Evolutionary conservation across 2,329 filamentous ascomycete genomes (phyloP), one percentile per base, ranked within the genome.

Genomic region (Aspergillus niger): DNA sequence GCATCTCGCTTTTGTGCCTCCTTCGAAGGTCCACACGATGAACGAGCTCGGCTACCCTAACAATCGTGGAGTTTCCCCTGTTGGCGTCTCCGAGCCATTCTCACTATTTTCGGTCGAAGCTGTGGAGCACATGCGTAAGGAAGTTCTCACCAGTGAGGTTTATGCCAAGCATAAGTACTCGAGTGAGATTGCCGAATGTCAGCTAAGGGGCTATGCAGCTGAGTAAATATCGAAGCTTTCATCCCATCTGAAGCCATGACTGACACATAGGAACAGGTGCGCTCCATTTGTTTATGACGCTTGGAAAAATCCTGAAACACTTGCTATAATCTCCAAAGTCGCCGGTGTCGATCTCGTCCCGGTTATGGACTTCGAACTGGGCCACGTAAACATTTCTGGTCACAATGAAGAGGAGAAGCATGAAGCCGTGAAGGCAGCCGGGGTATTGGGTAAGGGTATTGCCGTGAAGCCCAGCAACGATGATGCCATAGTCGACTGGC

Each of bases 71-170:
- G 80, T 90, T 26, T 90, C 88, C 1, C 81, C 82, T 1, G 78
- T 86, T 52, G 88, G 86, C 11, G 86, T 88, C 55, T 88, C 86
- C 0, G 84, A 89, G 60, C 86, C 87, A 0, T 90, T 90, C 71
- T 79, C 80, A 3, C 79, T 90, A 24, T 90, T 90, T 73, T 84
- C 84, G 10, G 69, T 80, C 32, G 85, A 88, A 50, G 86, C 87
- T 2, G 80, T 90, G 54, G 74, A 83, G 67, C 80, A 83, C 55
- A 89, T 90, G 82, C 81, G 88, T 57, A 75, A 76, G 3, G 87
- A 90, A 70, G 81, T 89, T n/a, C 77, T 89, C 41, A 82, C 81
- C 50, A 78, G 83, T 0, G 79, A 83, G 39, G 85, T 89, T 3
- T 79, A 83, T 64, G 74, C 80, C 8, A 83, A 86, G 44, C 87